Conservation (phyloP, 768 basidiomycete species). For the Suillus occidentalis region DNA sequence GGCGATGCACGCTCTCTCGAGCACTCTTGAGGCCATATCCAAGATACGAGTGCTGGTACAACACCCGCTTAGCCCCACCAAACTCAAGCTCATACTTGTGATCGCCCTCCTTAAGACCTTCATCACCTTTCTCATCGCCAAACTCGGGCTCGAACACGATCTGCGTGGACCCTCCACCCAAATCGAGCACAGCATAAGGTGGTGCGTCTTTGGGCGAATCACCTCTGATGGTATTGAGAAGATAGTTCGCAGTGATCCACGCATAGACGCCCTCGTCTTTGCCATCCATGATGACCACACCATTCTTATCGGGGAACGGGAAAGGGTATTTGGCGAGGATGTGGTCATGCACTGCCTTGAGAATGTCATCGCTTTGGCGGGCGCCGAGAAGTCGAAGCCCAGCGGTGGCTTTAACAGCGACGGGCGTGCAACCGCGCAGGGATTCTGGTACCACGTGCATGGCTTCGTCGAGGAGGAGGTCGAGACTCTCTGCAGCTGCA, state of each 20-base stretch:
- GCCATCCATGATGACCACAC: slow-evolving; percentile 91
- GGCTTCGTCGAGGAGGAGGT: slow-evolving; percentile 80
- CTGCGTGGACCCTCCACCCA: slow-evolving; percentile 96
- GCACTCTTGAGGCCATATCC: slow-evolving; percentile 96
- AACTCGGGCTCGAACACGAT: slow-evolving; percentile 92
- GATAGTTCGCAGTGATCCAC: slow-evolving; percentile 97
- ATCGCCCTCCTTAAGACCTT: slow-evolving; percentile 70
- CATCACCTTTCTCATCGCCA: slow-evolving; percentile 37
- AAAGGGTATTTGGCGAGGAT: slow-evolving; percentile 69
- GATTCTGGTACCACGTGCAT: slow-evolving; percentile 68
- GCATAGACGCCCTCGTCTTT: slow-evolving; percentile 97
- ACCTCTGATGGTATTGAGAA: slow-evolving; percentile 70
- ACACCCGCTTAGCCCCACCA: slow-evolving; percentile 63
- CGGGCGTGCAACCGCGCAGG: slow-evolving; percentile 69
- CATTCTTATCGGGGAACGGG: slow-evolving; percentile 53
- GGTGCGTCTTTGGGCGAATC: slow-evolving; percentile 44
- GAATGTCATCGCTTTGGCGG: slow-evolving; percentile 63
- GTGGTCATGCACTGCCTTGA: slow-evolving; percentile 67
- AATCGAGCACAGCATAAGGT: slow-evolving; percentile 89
- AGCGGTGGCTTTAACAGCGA: slow-evolving; percentile 93
- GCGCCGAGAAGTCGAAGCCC: slow-evolving; percentile 75
- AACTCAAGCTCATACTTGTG: slow-evolving; percentile 88
- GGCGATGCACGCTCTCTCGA: slow-evolving; percentile 76
- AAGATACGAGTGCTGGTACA: slow-evolving; percentile 98
- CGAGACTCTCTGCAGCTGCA: slow-evolving; percentile 77